Base-by-base conservation (phyloP, 2,329 filamentous ascomycete genomes). In the Phyllosticta citribraziliensis region DNA sequence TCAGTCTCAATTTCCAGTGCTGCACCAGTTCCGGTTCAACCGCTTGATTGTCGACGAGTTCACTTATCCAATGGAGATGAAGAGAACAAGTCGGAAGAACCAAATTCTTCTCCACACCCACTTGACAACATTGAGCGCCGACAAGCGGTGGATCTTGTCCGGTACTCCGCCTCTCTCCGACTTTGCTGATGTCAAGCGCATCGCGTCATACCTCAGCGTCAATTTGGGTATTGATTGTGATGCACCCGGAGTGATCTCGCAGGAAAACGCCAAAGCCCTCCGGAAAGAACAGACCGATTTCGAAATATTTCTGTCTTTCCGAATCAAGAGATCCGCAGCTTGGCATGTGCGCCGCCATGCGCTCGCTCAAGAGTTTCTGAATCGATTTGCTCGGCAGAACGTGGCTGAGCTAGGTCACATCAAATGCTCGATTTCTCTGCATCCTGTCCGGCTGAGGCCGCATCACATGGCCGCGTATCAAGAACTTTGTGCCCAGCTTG, bases 31-130 rank as follows among this genome's bases (percentile, higher is more conserved):
- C 67, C 70, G 74, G 2, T 88, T 83, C 68, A 81, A 81, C 60
- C 77, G 86, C 5, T 62, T 88, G 0, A 78, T 88, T 1, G 74
- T 87, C 1, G 86, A 88, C 63, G 86, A 88, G 65, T 87, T 83
- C 65, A 82, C 84, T 0, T 85, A 87, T 64, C 72, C 81, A 75
- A 57, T 71, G 76, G 63, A 25, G 58, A 63, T 3, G 4, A 70
- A 66, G 56, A 40, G 11, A 8, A 14, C 40, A 14, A n/a, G 14
- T 14, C 17, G 40, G 8, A 47, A n/a, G 40, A 40, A 40, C 17
- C 40, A 17, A n/a, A 47, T 47, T 8, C 64, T 24, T 24, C 68
- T 0, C 1, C 68, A 67, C 0, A 68, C 75, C 0, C 73, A 75
- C 0, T 70, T 84, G 5, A 72, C 77, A 6, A 73, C 72, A 0